Percentiles rank a stretch among this genome's conserved stretches.
phyloP scores from a whole-genome alignment of 441 rosid species.

The Geranium incanum region DNA sequence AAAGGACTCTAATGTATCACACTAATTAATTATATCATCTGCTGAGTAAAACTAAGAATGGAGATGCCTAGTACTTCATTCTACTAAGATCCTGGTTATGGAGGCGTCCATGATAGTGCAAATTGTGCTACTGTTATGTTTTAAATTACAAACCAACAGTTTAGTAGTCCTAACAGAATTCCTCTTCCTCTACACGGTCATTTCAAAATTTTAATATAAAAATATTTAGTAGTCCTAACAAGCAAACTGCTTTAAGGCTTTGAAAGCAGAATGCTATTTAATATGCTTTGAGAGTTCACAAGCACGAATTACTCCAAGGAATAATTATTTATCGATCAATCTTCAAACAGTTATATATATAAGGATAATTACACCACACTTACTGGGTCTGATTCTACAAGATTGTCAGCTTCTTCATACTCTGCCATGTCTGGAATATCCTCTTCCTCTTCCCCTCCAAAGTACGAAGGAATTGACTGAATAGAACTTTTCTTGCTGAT shows the following conservation, averaged over 20 bases:
- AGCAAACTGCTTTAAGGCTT: slow-evolving; percentile 1
- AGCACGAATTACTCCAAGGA: background rate
- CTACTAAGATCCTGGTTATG: background rate
- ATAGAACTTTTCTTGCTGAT: slow-evolving; percentile 45
- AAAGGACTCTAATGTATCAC: background rate
- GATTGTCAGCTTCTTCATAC: slow-evolving; percentile 65
- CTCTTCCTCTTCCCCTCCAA: slow-evolving; percentile 78
- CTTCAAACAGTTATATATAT: slow-evolving; percentile 1
- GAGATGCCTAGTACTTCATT: background rate
- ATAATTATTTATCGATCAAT: background rate
- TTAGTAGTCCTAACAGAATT: background rate
- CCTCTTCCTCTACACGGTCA: slow-evolving; percentile 1
- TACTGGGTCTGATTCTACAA: slow-evolving; percentile 72
- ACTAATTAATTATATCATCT: background rate
- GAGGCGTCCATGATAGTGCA: background rate
- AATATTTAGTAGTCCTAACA: background rate
- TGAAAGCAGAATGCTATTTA: background rate
- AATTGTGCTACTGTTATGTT: background rate
- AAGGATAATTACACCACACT: slow-evolving; percentile 20
- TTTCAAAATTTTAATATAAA: background rate
- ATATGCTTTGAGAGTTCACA: slow-evolving; percentile 2
- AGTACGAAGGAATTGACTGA: slow-evolving; percentile 65
- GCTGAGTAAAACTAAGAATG: slow-evolving; percentile 3
- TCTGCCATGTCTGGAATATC: slow-evolving; percentile 93
- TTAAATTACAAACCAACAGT: background rate